A percentile compares a stretch with the other conserved stretches of the same genome.
Conservation (phyloP, 2,329 filamentous ascomycete species). For the Raffaelea albimanens region DNA sequence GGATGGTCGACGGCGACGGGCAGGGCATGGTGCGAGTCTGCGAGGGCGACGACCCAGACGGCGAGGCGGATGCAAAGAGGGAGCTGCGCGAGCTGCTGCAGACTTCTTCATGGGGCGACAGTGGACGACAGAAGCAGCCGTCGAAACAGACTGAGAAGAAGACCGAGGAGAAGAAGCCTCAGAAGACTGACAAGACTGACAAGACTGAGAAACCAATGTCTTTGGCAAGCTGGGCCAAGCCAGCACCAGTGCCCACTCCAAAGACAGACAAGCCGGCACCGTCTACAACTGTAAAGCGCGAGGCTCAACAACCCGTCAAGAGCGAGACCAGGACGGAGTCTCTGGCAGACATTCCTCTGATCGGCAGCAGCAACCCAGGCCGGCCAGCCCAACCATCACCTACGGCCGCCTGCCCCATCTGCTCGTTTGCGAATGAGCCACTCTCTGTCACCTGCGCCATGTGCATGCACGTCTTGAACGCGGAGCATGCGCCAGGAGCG, state of each 20-base stretch:
- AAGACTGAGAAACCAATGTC: no score
- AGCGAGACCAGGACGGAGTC: not conserved
- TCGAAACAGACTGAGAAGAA: not conserved
- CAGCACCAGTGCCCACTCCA: not conserved
- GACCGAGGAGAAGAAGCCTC: not conserved
- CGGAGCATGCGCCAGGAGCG: conserved; percentile 38
- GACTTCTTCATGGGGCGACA: conserved; percentile 17
- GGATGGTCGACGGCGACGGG: conserved; percentile 57
- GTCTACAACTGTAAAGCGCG: conserved; percentile 1
- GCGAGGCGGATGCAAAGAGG: conserved; percentile 47
- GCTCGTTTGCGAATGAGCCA: conserved; percentile 55
- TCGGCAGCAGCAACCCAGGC: not conserved
- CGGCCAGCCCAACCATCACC: not conserved
- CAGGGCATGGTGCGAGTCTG: conserved; percentile 65
- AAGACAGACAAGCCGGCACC: not conserved
- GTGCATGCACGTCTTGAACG: conserved; percentile 61
- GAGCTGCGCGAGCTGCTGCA: conserved; percentile 59
- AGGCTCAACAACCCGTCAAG: not conserved
- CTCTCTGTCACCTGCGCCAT: conserved; percentile 51
- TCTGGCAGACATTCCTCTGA: not conserved
- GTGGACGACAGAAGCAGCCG: not conserved
- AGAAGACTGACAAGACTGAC: no score
- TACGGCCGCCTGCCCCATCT: conserved; percentile 43
- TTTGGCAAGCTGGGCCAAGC: not conserved
- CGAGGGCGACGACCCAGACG: conserved; percentile 53